These are phyloP conservation scores for Arctium minus DNA, from an alignment of 129 eudicot genomes.

Conservation along the genomic window DNA sequence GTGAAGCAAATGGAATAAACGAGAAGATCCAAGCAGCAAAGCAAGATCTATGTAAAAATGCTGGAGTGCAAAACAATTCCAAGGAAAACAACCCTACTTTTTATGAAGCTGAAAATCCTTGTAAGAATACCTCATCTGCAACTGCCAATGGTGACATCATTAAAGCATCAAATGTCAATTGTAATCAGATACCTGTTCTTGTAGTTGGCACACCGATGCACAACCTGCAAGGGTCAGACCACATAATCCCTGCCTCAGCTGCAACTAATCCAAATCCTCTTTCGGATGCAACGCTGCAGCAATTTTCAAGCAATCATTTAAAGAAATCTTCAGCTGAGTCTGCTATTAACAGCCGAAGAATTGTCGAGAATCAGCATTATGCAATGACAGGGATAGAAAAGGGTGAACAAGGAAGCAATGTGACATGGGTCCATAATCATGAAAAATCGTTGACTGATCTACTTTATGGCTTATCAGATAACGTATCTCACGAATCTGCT, in stretches of 20 bases:
- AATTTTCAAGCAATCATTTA: conserved; percentile 5
- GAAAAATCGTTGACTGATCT: conserved; percentile 31
- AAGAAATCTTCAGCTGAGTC: conserved; percentile 13
- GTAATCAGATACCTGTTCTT: conserved; percentile 18
- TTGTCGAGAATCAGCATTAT: conserved; percentile 15
- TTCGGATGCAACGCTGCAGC: conserved; percentile 2
- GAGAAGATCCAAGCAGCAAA: conserved; percentile 11
- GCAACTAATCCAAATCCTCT: conserved; percentile 19
- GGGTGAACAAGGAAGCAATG: conserved; percentile 28
- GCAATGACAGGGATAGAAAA: conserved; percentile 5
- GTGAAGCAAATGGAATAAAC: conserved; percentile 1
- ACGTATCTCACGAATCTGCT: conserved; percentile 32
- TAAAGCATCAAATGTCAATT: conserved; percentile 7
- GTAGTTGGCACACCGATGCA: conserved; percentile 1
- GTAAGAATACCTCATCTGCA: conserved; percentile 18
- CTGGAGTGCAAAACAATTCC: conserved; percentile 13
- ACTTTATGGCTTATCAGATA: conserved; percentile 34
- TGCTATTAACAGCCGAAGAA: conserved; percentile 13
- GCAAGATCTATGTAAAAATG: not conserved
- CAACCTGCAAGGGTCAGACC: conserved; percentile 23
- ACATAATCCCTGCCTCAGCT: conserved; percentile 25
- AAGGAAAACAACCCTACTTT: conserved; percentile 19
- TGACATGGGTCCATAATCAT: conserved; percentile 27
- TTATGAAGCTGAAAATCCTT: conserved; percentile 1
- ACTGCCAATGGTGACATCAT: conserved; percentile 14